Base-by-base conservation (phyloP, 768 basidiomycete genomes). In the Tubosaeta sp. region DNA sequence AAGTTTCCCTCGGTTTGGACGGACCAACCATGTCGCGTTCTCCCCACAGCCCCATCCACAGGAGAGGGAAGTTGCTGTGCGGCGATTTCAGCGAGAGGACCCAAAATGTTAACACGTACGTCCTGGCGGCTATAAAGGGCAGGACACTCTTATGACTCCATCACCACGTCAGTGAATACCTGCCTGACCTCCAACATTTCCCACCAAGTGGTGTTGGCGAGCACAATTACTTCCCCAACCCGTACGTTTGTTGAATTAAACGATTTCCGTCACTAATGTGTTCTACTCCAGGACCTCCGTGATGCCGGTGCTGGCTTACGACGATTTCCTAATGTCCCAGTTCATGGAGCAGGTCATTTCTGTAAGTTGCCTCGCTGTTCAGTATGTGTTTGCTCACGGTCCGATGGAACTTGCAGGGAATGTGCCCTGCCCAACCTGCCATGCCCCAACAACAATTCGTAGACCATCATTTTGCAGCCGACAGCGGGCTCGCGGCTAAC, bases 31-130 rank as follows among this genome's bases (percentile, higher is more conserved):
- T 59, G 57, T 16, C 32, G 5, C 14, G 6, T 4, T 25, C 1
- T 6, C 16, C n/a, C 57, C 45, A 66, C 50, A 62, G 54, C 62
- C 53, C 31, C 11, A 1, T 7, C 4, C 48, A 65, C 65, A 64
- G 64, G 39, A 65, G n/a, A 26, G 19, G 11, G 31, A 39, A 31
- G 12, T 8, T 66, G 62, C 59, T 64, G 59, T 61, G 52, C 19
- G 12, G 4, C 41, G 19, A 54, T 46, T 32, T 52, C 42, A 48
- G 46, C 38, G 26, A 46, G 43, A 41, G 16, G 12, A 8, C 33
- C 35, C 48, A 41, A 53, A 27, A 26, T 17, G 43, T 57, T 34
- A 33, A 54, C 43, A 1, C 46, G 62, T 65, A 39, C 27, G 65
- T 16, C 39, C 19, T 11, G 46, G 29, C 41, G 2, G 11, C 9